Evolutionary conservation across 192 early-diverging fungal genomes (phyloP).

Genomic region (Coemansia sp.): DNA sequence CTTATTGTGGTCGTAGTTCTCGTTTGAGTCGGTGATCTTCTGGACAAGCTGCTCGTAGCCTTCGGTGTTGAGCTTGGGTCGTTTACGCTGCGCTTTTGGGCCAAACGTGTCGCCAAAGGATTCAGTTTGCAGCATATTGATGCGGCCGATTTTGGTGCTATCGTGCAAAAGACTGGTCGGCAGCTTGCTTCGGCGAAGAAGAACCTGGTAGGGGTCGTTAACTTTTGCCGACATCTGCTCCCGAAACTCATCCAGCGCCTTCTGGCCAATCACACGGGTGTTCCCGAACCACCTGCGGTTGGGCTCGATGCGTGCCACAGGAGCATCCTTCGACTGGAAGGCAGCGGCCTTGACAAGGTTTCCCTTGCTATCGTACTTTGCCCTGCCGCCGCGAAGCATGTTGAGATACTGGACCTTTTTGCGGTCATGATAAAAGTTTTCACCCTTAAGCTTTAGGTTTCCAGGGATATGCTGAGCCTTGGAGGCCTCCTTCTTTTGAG

Average conservation of each 20-base stretch:
- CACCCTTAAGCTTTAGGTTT: conserved; percentile 87
- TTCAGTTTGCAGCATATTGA: conserved; percentile 96
- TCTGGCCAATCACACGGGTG: conserved; percentile 94
- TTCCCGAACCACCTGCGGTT: conserved; percentile 99
- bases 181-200: conserved; percentile 91
- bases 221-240: conserved; percentile 81
- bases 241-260: conserved; percentile 89
- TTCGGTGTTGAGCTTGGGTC: conserved; percentile 77
- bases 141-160: conserved; percentile 64
- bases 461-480: conserved; percentile 54
- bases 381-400: conserved; percentile 87
- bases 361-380: conserved; percentile 81
- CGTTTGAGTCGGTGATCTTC: conserved; percentile 63
- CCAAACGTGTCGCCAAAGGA: conserved; percentile 92
- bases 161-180: conserved; percentile 89
- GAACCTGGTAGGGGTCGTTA: conserved; percentile 94
- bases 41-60: conserved; percentile 78
- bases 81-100: conserved; percentile 90
- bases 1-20: conserved; percentile 64
- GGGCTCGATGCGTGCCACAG: conserved; percentile 82
- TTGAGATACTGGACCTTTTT: conserved; percentile 91
- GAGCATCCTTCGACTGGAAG: conserved; percentile 79
- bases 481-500: conserved; percentile 55
- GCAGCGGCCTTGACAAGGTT: conserved; percentile 88
- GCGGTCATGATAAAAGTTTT: conserved; percentile 98